Evolutionary conservation across 2,329 filamentous ascomycete genomes (phyloP).

Genomic region (Microsporum ferrugineum): DNA sequence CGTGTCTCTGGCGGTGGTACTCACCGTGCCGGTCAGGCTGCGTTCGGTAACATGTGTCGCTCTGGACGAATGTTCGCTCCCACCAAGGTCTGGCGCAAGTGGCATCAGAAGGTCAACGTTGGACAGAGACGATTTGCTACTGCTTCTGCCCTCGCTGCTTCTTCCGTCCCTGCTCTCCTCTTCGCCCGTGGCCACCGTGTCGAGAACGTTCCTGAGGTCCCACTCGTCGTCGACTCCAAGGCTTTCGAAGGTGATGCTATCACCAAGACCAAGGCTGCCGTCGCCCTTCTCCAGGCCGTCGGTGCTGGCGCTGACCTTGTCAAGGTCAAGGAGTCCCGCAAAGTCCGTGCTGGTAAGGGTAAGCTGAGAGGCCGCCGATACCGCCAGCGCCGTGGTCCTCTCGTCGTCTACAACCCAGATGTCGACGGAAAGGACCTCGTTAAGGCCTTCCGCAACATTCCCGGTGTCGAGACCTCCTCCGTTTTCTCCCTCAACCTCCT

Average conservation of each 20-base stretch:
- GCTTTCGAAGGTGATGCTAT: slow-evolving; percentile 69
- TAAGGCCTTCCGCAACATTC: slow-evolving; percentile 95
- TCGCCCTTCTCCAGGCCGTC: slow-evolving; percentile 77
- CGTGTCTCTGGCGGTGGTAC: slow-evolving; percentile 99
- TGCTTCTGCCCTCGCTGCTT: slow-evolving; percentile 92
- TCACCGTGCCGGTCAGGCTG: slow-evolving; percentile 98
- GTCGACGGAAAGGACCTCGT: slow-evolving; percentile 90
- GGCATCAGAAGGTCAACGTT: slow-evolving; percentile 99
- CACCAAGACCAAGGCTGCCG: slow-evolving; percentile 77
- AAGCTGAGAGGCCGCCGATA: slow-evolving; percentile 94
- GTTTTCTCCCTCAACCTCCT: slow-evolving; percentile 95
- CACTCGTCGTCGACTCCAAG: slow-evolving; percentile 86
- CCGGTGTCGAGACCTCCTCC: slow-evolving; percentile 91
- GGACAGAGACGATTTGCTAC: slow-evolving; percentile 98
- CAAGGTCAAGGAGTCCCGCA: slow-evolving; percentile 94
- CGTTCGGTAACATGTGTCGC: slow-evolving; percentile 99
- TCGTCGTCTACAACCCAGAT: slow-evolving; percentile 94
- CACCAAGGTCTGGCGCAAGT: slow-evolving; percentile 99
- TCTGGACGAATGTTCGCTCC: slow-evolving; percentile 99
- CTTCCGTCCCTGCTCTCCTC: slow-evolving; percentile 86
- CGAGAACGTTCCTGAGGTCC: slow-evolving; percentile 84
- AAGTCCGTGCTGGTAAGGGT: slow-evolving; percentile 96
- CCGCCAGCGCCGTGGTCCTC: slow-evolving; percentile 93
- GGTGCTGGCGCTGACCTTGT: slow-evolving; percentile 83
- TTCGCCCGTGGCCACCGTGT: slow-evolving; percentile 96